A percentile compares a stretch with the other conserved stretches of the same genome.
Conservation (phyloP, 345 rosid genomes). For the Boechera stricta region DNA sequence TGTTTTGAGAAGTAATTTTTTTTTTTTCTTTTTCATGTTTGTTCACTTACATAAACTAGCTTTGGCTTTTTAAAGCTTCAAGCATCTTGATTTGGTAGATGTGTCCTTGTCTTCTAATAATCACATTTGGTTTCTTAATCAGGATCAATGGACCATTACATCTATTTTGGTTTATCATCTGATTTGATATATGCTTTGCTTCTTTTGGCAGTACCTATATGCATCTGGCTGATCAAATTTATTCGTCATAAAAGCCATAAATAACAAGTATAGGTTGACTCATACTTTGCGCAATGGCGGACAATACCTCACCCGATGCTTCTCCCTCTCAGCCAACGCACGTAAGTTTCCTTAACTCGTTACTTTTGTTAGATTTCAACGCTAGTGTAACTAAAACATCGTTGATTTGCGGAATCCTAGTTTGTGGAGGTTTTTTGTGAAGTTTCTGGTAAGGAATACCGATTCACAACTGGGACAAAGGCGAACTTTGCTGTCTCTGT, state of each 20-base stretch:
- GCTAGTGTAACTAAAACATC: constrained; percentile 5
- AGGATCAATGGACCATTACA: too few species aligned
- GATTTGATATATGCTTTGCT: neutral
- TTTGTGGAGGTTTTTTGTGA: constrained; percentile 74
- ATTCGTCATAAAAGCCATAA: neutral
- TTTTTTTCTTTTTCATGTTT: too few species aligned
- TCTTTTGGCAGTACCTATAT: neutral
- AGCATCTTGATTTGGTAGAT: too few species aligned
- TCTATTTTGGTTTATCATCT: neutral
- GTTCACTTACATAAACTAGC: too few species aligned
- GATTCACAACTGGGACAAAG: constrained; percentile 75
- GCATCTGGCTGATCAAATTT: too few species aligned
- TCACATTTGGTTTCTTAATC: too few species aligned
- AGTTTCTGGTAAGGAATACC: constrained; percentile 54
- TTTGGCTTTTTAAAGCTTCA: too few species aligned
- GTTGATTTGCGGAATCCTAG: constrained; percentile 41
- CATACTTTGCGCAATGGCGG: neutral
- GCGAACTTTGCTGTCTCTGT: constrained; percentile 80
- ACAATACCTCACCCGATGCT: neutral
- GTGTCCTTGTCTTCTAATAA: too few species aligned
- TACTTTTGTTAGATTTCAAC: neutral
- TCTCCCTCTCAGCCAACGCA: neutral
- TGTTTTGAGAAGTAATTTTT: too few species aligned
- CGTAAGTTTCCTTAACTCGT: neutral
- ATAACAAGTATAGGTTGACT: neutral